Percentiles rank a stretch among this genome's conserved stretches.
phyloP scores from a whole-genome alignment of 1,139 yeast genomes.

The Insectozyma bohioensis region DNA sequence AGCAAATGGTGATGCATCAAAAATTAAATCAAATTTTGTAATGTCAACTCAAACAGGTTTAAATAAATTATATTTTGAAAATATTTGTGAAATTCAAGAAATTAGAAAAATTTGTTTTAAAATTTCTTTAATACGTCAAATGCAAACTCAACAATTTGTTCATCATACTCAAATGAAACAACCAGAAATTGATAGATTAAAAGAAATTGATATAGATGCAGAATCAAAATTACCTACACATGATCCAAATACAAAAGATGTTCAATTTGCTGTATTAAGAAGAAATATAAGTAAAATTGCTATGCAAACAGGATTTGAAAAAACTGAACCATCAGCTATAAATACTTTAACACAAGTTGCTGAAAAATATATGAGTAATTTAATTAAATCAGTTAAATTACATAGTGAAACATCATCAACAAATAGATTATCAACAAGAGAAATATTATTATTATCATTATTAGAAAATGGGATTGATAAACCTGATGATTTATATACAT shows the following conservation, averaged over 20 bases:
- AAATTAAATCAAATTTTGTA: conserved; percentile 30
- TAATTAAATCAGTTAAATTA: conserved; percentile 67
- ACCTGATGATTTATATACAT: conserved; percentile 73
- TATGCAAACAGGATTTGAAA: conserved; percentile 94
- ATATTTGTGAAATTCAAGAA: conserved; percentile 80
- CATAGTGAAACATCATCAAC: conserved; percentile 67
- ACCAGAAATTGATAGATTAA: conserved; percentile 61
- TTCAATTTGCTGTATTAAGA: conserved; percentile 66
- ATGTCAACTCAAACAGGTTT: conserved; percentile 53
- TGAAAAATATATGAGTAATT: conserved; percentile 71
- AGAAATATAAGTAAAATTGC: conserved; percentile 75
- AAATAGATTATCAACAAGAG: conserved; percentile 42
- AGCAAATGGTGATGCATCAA: conserved; percentile 27
- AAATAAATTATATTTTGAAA: conserved; percentile 58
- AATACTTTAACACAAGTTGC: conserved; percentile 83
- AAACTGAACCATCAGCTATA: conserved; percentile 74
- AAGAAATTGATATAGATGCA: conserved; percentile 75
- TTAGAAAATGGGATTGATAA: conserved; percentile 83
- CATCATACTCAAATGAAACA: conserved; percentile 74
- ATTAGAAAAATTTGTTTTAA: conserved; percentile 86
- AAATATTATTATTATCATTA: conserved; percentile 60
- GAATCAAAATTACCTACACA: conserved; percentile 73
- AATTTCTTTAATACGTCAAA: conserved; percentile 81
- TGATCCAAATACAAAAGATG: conserved; percentile 52
- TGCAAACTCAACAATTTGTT: conserved; percentile 81